Evolutionary conservation across 805 yeast species (phyloP).

Genomic region (Saturnispora besseyi): DNA sequence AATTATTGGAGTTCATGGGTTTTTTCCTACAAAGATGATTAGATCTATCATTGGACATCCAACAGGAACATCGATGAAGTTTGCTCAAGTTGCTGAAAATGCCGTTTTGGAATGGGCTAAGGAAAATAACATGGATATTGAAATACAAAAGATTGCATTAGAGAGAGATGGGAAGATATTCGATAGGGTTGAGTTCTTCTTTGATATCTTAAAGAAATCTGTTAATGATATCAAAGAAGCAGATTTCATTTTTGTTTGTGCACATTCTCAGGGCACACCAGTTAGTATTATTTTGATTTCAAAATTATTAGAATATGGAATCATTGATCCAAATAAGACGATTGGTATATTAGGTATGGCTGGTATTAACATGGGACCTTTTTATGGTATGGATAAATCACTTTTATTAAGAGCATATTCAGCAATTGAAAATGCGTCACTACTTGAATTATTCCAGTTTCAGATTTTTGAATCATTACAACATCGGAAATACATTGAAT

Average conservation of each 20-base stretch:
- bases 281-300: conserved; percentile 79
- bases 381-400: conserved; percentile 80
- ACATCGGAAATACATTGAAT: conserved; percentile 59
- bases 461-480: conserved; percentile 68
- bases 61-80: conserved; percentile 87
- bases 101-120: conserved; percentile 63
- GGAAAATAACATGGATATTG: conserved; percentile 34
- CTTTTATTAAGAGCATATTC: conserved; percentile 81
- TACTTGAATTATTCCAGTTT: conserved; percentile 79
- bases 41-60: conserved; percentile 91
- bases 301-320: conserved; percentile 54
- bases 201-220: conserved; percentile 64
- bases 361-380: conserved; percentile 90
- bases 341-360: conserved; percentile 89
- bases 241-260: conserved; percentile 83
- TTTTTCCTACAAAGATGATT: conserved; percentile 80
- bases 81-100: conserved; percentile 83
- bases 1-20: conserved; percentile 92
- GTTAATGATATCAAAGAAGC: conserved; percentile 37
- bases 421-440: conserved; percentile 79
- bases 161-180: conserved; percentile 90
- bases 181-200: conserved; percentile 77
- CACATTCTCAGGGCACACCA: conserved; percentile 95
- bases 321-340: conserved; percentile 34
- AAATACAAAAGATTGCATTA: conserved; percentile 82